Evolutionary conservation across 441 rosid species (phyloP).

Genomic region (Manihot esculenta): DNA sequence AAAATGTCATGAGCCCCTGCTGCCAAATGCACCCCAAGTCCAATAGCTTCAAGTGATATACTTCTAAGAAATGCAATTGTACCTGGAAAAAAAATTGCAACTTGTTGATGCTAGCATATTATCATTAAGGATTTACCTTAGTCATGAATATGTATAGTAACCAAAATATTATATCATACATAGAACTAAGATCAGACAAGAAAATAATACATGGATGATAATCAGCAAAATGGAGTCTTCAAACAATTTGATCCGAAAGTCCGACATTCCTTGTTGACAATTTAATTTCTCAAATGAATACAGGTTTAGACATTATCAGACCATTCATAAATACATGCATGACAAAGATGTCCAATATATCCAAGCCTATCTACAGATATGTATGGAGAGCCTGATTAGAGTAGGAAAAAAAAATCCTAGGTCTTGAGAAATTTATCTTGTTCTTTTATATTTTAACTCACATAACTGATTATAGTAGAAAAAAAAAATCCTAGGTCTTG

Average conservation of each 20-base stretch:
- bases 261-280: not conserved
- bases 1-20: slow-evolving; percentile 87
- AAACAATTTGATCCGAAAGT: not conserved
- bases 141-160: not conserved
- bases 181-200: not conserved
- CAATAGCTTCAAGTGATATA: slow-evolving; percentile 93
- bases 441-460: not conserved
- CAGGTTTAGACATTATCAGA: not conserved
- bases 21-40: slow-evolving; percentile 96
- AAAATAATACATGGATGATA: not conserved
- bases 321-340: not conserved
- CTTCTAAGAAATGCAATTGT: slow-evolving; percentile 90
- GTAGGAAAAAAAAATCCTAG: too few relatives aligned
- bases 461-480: too few relatives aligned
- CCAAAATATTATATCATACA: not conserved
- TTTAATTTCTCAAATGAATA: slow-evolving; percentile 2
- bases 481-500: too few relatives aligned
- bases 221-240: not conserved
- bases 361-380: not conserved
- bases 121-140: not conserved
- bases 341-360: not conserved
- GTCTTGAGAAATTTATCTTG: not conserved
- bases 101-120: not conserved
- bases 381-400: too few relatives aligned
- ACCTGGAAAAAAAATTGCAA: slow-evolving; percentile 46